phyloP scores from a whole-genome alignment of 169 alveolate genomes.

The Plasmodium ovale region DNA sequence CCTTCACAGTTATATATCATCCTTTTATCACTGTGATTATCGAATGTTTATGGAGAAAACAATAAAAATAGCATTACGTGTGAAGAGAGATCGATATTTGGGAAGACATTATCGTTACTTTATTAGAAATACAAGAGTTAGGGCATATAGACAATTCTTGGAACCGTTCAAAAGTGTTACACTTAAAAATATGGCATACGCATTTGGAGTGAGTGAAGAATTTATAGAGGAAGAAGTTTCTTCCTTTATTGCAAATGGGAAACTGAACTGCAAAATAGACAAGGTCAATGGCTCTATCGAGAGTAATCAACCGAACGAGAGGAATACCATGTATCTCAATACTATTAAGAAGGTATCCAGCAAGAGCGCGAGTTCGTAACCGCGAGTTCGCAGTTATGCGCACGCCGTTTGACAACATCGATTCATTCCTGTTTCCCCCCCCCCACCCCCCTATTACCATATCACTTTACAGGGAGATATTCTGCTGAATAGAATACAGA shows the following conservation, averaged over 20 bases:
- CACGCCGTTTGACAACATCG: not conserved
- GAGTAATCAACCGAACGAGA: conserved; percentile 91
- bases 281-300: conserved; percentile 96
- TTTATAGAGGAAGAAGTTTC: conserved; percentile 95
- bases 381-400: too few relatives aligned
- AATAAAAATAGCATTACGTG: conserved; percentile 84
- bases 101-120: conserved; percentile 90
- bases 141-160: conserved; percentile 94
- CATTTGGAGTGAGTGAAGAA: conserved; percentile 94
- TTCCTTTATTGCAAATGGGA: conserved; percentile 93
- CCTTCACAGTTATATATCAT: conserved; percentile 88
- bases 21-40: conserved; percentile 93
- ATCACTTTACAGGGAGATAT: conserved; percentile 88
- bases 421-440: not conserved
- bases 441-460: not conserved
- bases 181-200: conserved; percentile 94
- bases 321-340: conserved; percentile 89
- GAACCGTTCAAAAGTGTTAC: conserved; percentile 96
- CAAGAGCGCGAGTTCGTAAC: too few relatives aligned
- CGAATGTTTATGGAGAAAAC: conserved; percentile 89
- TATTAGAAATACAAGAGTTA: conserved; percentile 95
- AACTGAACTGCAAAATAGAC: conserved; percentile 95
- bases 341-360: conserved; percentile 87
- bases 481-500: conserved; percentile 93
- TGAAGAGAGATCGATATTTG: conserved; percentile 89